A percentile compares a stretch with the other conserved stretches of the same genome.
phyloP scores from a whole-genome alignment of 176 grass and related monocot species.

The Oryza longistaminata region DNA sequence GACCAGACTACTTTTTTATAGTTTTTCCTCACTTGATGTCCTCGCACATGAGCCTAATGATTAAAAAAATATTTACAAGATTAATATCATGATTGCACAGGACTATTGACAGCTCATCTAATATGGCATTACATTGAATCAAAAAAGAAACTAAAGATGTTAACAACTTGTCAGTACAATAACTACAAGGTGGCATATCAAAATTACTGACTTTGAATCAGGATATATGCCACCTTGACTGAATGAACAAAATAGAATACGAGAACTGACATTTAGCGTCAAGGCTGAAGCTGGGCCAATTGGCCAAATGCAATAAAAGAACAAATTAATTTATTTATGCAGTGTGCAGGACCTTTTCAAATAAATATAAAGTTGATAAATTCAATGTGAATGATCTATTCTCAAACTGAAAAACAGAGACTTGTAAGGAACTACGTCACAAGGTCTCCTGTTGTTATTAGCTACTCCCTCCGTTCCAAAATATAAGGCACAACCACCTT shows the following conservation, averaged over 20 bases:
- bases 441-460: not conserved
- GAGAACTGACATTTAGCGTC: not conserved
- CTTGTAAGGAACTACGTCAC: not conserved
- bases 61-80: conserved; percentile 8
- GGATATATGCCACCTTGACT: not conserved
- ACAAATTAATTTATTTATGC: not conserved
- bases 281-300: not conserved
- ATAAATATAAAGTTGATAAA: not conserved
- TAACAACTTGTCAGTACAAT: not conserved
- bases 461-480: too few relatives aligned
- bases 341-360: not conserved
- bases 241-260: not conserved
- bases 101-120: not conserved
- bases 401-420: not conserved
- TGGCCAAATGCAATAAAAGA: not conserved
- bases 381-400: conserved; percentile 4
- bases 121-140: not conserved
- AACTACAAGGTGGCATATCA: not conserved
- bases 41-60: conserved; percentile 77
- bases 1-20: conserved; percentile 72
- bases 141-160: not conserved
- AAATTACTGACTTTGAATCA: not conserved
- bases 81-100: conserved; percentile 23
- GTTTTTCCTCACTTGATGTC: conserved; percentile 76
- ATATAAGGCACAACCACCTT: too few relatives aligned